Conservation (phyloP, 2,329 filamentous ascomycete species). For the Xylaria sp. region DNA sequence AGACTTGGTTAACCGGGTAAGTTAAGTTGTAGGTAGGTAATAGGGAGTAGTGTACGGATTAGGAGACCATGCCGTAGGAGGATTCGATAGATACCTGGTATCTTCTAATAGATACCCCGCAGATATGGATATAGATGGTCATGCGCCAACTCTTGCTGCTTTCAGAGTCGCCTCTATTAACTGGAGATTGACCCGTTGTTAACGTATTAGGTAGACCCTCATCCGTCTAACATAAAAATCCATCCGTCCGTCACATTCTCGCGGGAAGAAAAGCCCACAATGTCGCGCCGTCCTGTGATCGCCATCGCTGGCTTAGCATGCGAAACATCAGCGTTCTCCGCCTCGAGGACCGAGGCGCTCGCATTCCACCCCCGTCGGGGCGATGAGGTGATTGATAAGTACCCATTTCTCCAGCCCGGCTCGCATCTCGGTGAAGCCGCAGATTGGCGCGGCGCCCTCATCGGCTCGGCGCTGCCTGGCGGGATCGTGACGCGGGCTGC, state of each 20-base stretch:
- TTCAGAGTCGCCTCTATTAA: no score
- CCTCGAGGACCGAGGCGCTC: slow-evolving; percentile 42
- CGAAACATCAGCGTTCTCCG: slow-evolving; percentile 50
- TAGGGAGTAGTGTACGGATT: no score
- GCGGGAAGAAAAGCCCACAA: not conserved
- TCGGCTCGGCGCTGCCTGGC: slow-evolving; percentile 47
- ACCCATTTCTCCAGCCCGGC: slow-evolving; percentile 40
- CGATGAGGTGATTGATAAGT: slow-evolving; percentile 39
- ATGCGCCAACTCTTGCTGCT: no score
- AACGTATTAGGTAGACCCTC: no score
- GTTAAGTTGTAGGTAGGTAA: no score
- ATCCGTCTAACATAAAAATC: not conserved
- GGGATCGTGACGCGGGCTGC: slow-evolving; percentile 42
- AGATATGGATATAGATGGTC: no score
- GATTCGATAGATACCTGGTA: no score
- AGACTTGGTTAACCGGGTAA: no score
- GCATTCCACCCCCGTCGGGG: slow-evolving; percentile 47
- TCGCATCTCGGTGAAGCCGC: slow-evolving; percentile 39
- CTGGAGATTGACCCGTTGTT: no score
- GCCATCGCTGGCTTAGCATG: slow-evolving; percentile 49
- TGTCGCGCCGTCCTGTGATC: slow-evolving; percentile 37
- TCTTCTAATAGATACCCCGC: no score
- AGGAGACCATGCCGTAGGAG: no score
- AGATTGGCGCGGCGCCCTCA: slow-evolving; percentile 46
- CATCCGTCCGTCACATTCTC: not conserved